Percentiles rank a stretch among this genome's conserved stretches.
Conservation (phyloP, 2,329 filamentous ascomycete species). For the Sporothrix euskadiensis region DNA sequence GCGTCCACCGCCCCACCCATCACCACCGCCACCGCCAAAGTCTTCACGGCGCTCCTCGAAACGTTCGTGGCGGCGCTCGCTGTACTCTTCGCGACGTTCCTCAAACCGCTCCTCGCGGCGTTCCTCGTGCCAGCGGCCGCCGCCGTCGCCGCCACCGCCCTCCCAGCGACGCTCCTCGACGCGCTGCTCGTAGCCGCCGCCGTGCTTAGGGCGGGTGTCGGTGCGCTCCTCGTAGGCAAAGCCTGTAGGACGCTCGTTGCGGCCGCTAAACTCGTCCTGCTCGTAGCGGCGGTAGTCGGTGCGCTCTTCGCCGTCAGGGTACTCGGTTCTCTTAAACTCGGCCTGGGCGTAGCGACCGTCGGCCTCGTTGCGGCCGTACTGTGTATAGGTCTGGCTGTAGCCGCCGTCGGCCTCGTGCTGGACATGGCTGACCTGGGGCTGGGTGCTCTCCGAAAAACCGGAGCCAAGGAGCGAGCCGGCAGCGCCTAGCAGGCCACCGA, state of each 20-base stretch:
- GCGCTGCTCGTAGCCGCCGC: conserved; percentile 58
- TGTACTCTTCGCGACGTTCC: conserved; percentile 22
- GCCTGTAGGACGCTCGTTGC: conserved; percentile 44
- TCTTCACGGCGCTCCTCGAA: conserved; percentile 33
- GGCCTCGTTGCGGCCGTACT: conserved; percentile 56
- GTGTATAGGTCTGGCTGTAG: conserved; percentile 60
- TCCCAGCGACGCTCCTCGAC: conserved; percentile 53
- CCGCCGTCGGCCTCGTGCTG: conserved; percentile 59
- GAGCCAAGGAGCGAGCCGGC: conserved; percentile 62
- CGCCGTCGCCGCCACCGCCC: conserved; percentile 35
- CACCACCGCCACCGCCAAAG: conserved; percentile 24
- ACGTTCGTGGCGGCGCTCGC: conserved; percentile 18
- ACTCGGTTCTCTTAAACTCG: conserved; percentile 59
- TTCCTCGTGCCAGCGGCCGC: conserved; percentile 33
- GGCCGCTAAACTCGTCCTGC: conserved; percentile 44
- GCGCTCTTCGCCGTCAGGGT: conserved; percentile 57
- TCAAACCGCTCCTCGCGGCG: conserved; percentile 30
- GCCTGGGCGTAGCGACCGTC: conserved; percentile 62
- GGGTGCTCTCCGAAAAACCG: conserved; percentile 52
- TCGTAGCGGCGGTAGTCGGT: conserved; percentile 65
- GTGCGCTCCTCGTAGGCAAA: conserved; percentile 60
- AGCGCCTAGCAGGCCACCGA: conserved; percentile 71
- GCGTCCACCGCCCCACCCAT: conserved; percentile 29
- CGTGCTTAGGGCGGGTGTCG: conserved; percentile 53
- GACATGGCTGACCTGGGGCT: conserved; percentile 47